phyloP scores from a whole-genome alignment of 73 alveolate genomes.

The Tetrahymena malaccensis region DNA sequence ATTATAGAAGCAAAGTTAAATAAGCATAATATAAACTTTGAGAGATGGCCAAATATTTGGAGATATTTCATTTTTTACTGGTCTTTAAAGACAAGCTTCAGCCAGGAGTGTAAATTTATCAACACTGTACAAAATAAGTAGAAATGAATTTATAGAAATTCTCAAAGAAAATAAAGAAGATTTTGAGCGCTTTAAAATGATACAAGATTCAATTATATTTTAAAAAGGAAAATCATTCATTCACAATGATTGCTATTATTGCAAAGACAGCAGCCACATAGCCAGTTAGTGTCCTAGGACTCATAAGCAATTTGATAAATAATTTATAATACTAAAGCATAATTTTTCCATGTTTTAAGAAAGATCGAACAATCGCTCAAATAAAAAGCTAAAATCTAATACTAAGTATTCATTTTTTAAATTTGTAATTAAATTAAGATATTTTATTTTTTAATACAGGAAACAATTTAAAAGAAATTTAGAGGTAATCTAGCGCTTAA shows the following conservation, averaged over 20 bases:
- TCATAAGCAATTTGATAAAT: not conserved
- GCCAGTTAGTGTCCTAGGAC: not conserved
- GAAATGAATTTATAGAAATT: constrained; percentile 1
- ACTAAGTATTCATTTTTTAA: not conserved
- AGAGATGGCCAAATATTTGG: not conserved
- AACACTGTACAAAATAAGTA: not conserved
- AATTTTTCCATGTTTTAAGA: not conserved
- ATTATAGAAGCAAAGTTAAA: not conserved
- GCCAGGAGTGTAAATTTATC: constrained; percentile 11
- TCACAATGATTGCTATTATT: not conserved
- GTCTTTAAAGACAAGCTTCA: not conserved
- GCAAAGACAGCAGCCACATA: not conserved
- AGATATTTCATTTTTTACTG: constrained; percentile 15
- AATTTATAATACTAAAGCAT: not conserved
- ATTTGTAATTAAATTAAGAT: too few species aligned
- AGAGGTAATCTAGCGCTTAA: not conserved
- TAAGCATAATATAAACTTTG: not conserved
- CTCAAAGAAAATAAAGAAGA: constrained; percentile 5
- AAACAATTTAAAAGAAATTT: too few species aligned
- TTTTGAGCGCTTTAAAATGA: constrained; percentile 3
- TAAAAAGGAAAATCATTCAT: not conserved
- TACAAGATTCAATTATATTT: not conserved
- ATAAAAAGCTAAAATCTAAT: too few species aligned
- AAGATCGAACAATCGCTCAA: not conserved
- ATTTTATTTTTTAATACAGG: not conserved